Evolutionary conservation across 1,284 basidiomycete species (phyloP).

Genomic region (Paramarasmius palmivorus): DNA sequence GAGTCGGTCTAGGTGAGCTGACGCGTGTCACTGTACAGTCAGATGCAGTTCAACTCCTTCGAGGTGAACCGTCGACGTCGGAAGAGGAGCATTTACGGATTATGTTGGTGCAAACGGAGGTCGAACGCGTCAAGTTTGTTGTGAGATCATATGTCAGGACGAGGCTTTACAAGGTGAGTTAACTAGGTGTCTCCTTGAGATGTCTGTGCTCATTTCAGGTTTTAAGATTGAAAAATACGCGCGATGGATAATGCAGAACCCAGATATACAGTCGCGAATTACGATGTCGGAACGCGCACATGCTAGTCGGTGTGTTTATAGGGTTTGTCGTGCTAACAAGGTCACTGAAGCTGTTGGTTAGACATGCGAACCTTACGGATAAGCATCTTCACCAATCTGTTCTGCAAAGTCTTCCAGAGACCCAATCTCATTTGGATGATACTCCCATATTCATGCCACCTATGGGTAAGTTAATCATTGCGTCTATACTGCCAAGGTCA

Average conservation of each 20-base stretch:
- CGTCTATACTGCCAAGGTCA: background rate
- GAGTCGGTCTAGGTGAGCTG: no score
- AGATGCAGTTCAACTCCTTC: slow-evolving; percentile 65
- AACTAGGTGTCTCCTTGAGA: slow-evolving; percentile 1
- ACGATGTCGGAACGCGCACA: slow-evolving; percentile 81
- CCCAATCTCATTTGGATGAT: slow-evolving; percentile 76
- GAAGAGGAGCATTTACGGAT: slow-evolving; percentile 92
- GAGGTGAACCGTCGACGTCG: slow-evolving; percentile 76
- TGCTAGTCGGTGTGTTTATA: slow-evolving; percentile 58
- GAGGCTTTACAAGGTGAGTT: slow-evolving; percentile 76
- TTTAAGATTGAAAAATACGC: slow-evolving; percentile 85
- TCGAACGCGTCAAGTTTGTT: slow-evolving; percentile 90
- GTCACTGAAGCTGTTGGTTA: slow-evolving; percentile 28
- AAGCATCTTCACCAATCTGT: slow-evolving; percentile 75
- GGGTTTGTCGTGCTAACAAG: slow-evolving; percentile 4
- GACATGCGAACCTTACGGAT: slow-evolving; percentile 74
- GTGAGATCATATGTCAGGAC: slow-evolving; percentile 87
- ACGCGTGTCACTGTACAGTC: slow-evolving; percentile 36
- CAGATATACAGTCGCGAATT: slow-evolving; percentile 68
- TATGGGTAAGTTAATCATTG: slow-evolving; percentile 62
- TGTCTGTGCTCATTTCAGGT: slow-evolving; percentile 3
- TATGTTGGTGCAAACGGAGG: slow-evolving; percentile 89
- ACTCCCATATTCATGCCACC: slow-evolving; percentile 65
- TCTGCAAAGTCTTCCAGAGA: slow-evolving; percentile 75
- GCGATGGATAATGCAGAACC: slow-evolving; percentile 69